A percentile compares a stretch with the other conserved stretches of the same genome.
phyloP scores from a whole-genome alignment of 2,329 filamentous ascomycete species.

The Claviceps arundinis region DNA sequence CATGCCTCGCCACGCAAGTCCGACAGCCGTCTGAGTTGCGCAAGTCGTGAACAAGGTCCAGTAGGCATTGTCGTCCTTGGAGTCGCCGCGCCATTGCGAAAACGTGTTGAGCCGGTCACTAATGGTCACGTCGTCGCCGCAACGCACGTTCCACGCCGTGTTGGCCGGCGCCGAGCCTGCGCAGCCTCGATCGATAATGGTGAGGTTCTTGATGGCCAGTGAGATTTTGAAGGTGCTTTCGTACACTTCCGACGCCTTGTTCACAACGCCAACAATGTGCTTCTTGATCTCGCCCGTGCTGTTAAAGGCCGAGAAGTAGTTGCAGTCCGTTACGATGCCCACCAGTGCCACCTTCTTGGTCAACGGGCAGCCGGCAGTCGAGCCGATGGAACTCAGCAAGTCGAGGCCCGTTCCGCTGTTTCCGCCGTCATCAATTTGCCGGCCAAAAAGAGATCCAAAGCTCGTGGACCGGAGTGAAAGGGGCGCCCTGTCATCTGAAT shows the following conservation, averaged over 20 bases:
- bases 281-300: conserved; percentile 44
- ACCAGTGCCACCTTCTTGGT: conserved; percentile 87
- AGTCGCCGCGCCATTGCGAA: conserved; percentile 72
- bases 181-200: conserved; percentile 63
- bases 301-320: conserved; percentile 63
- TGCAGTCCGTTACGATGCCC: conserved; percentile 87
- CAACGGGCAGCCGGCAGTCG: conserved; percentile 68
- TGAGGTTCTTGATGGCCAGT: conserved; percentile 75
- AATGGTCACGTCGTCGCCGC: conserved; percentile 50
- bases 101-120: conserved; percentile 74
- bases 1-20: conserved; percentile 85
- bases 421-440: conserved; percentile 57
- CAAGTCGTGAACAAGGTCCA: conserved; percentile 84
- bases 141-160: conserved; percentile 75
- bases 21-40: conserved; percentile 71
- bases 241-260: conserved; percentile 74
- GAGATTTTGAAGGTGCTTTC: conserved; percentile 92
- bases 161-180: conserved; percentile 52
- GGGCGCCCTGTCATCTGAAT: conserved; percentile 31
- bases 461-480: conserved; percentile 45
- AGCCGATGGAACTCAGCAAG: conserved; percentile 64
- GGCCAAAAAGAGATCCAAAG: conserved; percentile 55
- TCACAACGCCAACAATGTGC: conserved; percentile 75
- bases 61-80: conserved; percentile 71
- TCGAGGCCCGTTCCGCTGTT: conserved; percentile 58